Conservation (phyloP, 83 land plant genomes). For the Picea abies region DNA sequence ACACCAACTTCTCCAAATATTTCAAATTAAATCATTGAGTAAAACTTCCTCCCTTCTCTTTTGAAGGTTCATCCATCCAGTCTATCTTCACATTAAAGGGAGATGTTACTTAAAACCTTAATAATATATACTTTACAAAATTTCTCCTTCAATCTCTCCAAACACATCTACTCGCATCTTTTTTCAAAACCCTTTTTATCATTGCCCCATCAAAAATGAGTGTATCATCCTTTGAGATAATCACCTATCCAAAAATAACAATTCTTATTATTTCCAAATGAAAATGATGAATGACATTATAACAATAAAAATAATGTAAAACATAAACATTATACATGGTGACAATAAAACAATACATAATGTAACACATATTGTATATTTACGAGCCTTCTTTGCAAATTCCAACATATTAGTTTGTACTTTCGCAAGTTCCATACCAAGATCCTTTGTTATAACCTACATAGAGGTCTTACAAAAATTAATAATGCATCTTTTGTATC, state of each 20-base stretch:
- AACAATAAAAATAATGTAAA: background rate
- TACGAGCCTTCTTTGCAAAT: slow-evolving; percentile 59
- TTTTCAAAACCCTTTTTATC: slow-evolving; percentile 85
- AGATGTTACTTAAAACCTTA: too few relatives aligned
- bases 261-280: background rate
- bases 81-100: too few relatives aligned
- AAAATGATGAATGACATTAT: background rate
- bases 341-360: background rate
- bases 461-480: background rate
- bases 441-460: slow-evolving; percentile 66
- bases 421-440: slow-evolving; percentile 65
- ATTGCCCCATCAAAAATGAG: slow-evolving; percentile 91
- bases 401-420: slow-evolving; percentile 54
- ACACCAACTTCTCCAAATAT: too few relatives aligned
- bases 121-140: background rate
- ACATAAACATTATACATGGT: background rate
- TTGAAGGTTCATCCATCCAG: too few relatives aligned
- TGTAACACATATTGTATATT: background rate
- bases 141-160: background rate
- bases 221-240: slow-evolving; percentile 89
- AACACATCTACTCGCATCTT: slow-evolving; percentile 67
- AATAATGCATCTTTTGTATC: too few relatives aligned
- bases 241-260: slow-evolving; percentile 31
- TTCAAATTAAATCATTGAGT: too few relatives aligned
- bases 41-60: too few relatives aligned